These are phyloP conservation scores for Saussurea involucrata DNA, from an alignment of 129 eudicot genomes.

Conservation along the genomic window DNA sequence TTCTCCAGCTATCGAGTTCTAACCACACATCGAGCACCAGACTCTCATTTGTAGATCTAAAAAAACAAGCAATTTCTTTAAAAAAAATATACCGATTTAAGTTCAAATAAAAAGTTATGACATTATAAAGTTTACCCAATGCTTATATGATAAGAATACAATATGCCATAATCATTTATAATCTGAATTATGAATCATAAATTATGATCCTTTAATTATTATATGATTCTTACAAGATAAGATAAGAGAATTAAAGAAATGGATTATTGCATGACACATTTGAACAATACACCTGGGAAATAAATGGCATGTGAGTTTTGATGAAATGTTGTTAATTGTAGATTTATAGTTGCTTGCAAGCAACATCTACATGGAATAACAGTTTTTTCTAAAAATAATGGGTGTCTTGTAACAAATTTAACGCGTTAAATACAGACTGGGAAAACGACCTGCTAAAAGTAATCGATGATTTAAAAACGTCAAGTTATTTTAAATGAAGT, in stretches of 20 bases:
- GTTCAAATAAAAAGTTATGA: background rate
- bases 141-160: background rate
- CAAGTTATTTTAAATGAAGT: background rate
- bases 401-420: background rate
- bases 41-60: background rate
- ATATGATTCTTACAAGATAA: too few relatives aligned
- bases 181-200: background rate
- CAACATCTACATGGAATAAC: background rate
- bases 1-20: too few relatives aligned
- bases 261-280: background rate
- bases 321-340: background rate
- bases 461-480: background rate
- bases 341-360: background rate
- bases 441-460: background rate
- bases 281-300: background rate
- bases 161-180: background rate
- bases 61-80: background rate
- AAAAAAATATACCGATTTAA: background rate
- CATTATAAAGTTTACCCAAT: background rate
- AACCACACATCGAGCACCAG: background rate
- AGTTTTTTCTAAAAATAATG: background rate
- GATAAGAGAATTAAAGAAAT: too few relatives aligned
- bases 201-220: background rate
- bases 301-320: background rate
- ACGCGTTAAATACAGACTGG: background rate